Evolutionary conservation across 208 protist species (phyloP).

Genomic region (Leishmania mexicana): DNA sequence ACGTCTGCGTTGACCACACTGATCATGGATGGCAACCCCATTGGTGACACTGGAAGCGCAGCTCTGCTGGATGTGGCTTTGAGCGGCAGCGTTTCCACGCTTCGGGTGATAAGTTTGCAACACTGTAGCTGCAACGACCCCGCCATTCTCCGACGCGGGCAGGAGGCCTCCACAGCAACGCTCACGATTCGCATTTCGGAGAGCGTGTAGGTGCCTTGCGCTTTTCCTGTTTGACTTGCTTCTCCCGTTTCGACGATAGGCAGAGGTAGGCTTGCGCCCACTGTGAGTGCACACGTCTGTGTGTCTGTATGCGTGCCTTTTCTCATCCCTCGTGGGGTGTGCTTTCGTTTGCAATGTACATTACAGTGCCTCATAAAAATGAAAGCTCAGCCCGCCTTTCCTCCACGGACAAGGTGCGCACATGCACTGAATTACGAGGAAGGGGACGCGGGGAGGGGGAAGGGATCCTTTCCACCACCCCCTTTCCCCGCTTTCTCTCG

Average conservation of each 20-base stretch:
- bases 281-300: not conserved
- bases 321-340: not conserved
- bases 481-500: not conserved
- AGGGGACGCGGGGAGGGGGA: not conserved
- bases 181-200: constrained; percentile 68
- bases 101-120: constrained; percentile 69
- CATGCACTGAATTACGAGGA: not conserved
- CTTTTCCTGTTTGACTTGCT: not conserved
- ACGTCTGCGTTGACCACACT: constrained; percentile 76
- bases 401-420: not conserved
- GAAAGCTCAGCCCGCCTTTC: not conserved
- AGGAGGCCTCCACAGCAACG: constrained; percentile 20
- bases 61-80: constrained; percentile 60
- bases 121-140: constrained; percentile 60
- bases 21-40: constrained; percentile 84
- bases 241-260: not conserved
- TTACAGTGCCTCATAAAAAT: not conserved
- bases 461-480: too few species aligned
- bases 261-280: not conserved
- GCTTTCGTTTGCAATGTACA: not conserved
- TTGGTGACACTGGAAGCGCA: constrained; percentile 72
- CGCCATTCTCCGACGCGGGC: constrained; percentile 39
- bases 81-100: constrained; percentile 44
- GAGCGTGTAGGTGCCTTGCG: constrained; percentile 18
- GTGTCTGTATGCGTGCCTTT: not conserved